phyloP scores from a whole-genome alignment of 257 asterid genomes.

The Rubia yunnanensis region DNA sequence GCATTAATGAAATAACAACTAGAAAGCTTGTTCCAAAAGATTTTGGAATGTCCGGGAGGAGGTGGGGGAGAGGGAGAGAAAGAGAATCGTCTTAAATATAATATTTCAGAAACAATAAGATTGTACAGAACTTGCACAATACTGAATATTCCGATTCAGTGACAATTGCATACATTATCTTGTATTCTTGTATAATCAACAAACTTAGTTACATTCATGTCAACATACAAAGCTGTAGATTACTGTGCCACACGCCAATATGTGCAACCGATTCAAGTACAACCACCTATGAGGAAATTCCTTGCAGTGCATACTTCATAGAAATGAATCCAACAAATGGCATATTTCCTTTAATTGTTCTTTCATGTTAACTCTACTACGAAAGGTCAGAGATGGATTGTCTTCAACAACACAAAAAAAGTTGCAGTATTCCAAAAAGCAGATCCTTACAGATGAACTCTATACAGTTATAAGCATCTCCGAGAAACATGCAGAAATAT shows the following conservation, averaged over 20 bases:
- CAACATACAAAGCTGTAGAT: background rate
- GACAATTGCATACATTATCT: background rate
- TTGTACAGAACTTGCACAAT: background rate
- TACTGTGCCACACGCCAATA: background rate
- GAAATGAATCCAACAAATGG: background rate
- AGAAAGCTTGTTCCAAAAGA: background rate
- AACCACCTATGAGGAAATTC: too few species aligned
- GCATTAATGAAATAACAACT: slow-evolving; percentile 1
- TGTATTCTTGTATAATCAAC: background rate
- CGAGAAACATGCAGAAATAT: background rate
- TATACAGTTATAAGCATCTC: background rate
- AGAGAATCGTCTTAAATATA: background rate
- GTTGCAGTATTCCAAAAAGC: background rate
- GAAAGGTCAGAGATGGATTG: background rate
- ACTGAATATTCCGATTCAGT: background rate
- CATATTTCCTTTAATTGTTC: background rate
- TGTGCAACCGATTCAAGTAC: background rate
- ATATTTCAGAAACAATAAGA: background rate
- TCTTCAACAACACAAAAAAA: background rate
- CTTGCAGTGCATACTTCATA: background rate
- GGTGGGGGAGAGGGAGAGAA: background rate
- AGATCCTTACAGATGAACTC: background rate
- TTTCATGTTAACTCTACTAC: background rate
- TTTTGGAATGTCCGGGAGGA: background rate
- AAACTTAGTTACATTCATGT: background rate